Evolutionary conservation across 306 rosid genomes (phyloP).

Genomic region (Pyrus communis): DNA sequence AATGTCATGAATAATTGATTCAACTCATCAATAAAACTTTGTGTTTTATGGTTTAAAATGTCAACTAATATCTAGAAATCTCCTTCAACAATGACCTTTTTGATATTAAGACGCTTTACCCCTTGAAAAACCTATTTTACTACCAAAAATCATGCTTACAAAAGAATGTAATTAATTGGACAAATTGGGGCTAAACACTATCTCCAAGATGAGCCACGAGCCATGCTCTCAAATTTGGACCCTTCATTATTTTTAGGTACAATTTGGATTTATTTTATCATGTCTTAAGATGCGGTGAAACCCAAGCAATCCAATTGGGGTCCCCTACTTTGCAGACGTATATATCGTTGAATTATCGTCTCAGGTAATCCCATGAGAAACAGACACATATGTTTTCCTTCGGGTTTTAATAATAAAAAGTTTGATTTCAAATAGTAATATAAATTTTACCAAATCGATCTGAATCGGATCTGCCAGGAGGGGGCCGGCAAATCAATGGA

Average conservation of each 20-base stretch:
- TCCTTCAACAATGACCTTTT: background rate
- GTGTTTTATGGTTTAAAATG: no score
- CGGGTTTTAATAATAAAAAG: background rate
- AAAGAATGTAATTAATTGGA: background rate
- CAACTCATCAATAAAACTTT: no score
- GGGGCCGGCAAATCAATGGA: background rate
- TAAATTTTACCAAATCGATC: background rate
- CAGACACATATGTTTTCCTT: background rate
- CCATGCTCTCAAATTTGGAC: constrained; percentile 23
- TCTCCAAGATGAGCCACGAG: background rate
- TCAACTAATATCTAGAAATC: no score
- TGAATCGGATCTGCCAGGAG: background rate
- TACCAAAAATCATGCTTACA: no score
- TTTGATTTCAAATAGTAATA: background rate
- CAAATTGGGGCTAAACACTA: background rate
- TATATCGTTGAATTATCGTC: constrained; percentile 2
- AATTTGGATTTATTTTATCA: constrained; percentile 3
- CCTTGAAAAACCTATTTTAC: no score
- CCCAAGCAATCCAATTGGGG: constrained; percentile 48
- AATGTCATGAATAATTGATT: no score
- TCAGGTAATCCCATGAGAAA: background rate
- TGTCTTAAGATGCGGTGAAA: constrained; percentile 40
- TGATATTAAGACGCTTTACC: no score
- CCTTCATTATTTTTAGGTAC: background rate
- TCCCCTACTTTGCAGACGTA: constrained; percentile 11